Percentiles rank a stretch among this genome's conserved stretches.
phyloP scores from a whole-genome alignment of 1,284 basidiomycete genomes.

The Heliocybe sulcata region DNA sequence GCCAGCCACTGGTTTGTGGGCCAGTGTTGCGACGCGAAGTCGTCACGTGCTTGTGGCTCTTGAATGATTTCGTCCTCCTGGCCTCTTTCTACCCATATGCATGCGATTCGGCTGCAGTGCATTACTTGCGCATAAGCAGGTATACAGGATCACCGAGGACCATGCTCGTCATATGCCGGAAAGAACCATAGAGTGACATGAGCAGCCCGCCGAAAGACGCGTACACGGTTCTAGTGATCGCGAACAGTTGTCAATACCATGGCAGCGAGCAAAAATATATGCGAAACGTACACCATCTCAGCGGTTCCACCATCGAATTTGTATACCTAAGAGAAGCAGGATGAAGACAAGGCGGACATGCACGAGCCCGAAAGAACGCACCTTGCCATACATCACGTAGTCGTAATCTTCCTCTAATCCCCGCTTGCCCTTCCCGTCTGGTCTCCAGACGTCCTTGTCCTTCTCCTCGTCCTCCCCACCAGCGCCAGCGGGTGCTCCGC shows the following conservation, averaged over 20 bases:
- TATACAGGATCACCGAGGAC: constrained; percentile 93
- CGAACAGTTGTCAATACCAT: constrained; percentile 3
- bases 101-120: not conserved
- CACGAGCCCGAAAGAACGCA: constrained; percentile 26
- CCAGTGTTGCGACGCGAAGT: not conserved
- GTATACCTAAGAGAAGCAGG: constrained; percentile 71
- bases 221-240: constrained; percentile 74
- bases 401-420: constrained; percentile 96
- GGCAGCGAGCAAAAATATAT: not conserved
- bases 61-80: not conserved
- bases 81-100: not conserved
- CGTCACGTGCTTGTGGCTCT: not conserved
- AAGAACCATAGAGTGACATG: constrained; percentile 91
- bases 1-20: not conserved
- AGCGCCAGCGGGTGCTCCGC: constrained; percentile 33
- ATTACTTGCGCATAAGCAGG: constrained; percentile 77
- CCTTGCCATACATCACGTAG: constrained; percentile 99
- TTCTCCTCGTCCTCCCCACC: constrained; percentile 55
- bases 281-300: constrained; percentile 68
- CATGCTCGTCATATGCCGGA: constrained; percentile 88
- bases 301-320: constrained; percentile 88
- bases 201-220: constrained; percentile 95
- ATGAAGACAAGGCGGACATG: not conserved
- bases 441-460: constrained; percentile 79
- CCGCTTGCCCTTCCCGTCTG: constrained; percentile 78